Conservation (phyloP, 2,329 filamentous ascomycete species). For the Cladosporium velox region DNA sequence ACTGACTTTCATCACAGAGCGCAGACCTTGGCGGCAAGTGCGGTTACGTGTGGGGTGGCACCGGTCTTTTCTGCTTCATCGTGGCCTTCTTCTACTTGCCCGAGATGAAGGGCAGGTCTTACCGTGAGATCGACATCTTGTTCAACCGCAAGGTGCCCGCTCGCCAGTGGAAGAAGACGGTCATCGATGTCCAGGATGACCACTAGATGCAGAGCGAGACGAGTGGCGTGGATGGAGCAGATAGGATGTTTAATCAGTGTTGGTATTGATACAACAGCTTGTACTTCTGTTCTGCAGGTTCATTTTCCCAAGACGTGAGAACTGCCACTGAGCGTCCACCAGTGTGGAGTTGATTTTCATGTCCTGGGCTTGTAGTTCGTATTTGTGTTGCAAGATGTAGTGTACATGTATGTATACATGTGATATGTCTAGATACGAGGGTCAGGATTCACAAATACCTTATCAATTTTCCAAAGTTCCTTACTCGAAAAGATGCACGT, state of each 20-base stretch:
- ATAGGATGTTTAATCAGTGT: neutral
- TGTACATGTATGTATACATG: neutral
- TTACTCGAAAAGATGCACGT: neutral
- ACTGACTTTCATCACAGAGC: conserved; percentile 30
- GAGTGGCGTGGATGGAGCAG: neutral
- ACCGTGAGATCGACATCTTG: conserved; percentile 63
- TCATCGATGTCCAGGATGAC: conserved; percentile 61
- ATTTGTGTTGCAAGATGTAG: too few species aligned
- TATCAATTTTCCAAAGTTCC: neutral
- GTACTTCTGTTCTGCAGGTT: neutral
- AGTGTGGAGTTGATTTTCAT: too few species aligned
- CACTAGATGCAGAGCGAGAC: conserved; percentile 50
- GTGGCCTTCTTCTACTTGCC: conserved; percentile 51
- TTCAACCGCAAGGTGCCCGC: conserved; percentile 58
- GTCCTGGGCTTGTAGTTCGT: neutral
- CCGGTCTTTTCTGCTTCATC: conserved; percentile 58
- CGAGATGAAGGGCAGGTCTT: conserved; percentile 61
- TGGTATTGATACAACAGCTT: neutral
- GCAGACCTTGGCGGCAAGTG: conserved; percentile 50
- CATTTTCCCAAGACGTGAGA: too few species aligned
- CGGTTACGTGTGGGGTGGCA: conserved; percentile 62
- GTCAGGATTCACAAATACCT: neutral
- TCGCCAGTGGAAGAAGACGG: conserved; percentile 58
- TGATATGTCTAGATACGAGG: neutral
- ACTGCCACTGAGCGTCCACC: too few species aligned